Evolutionary conservation across 1,284 basidiomycete species (phyloP), one percentile per base, ranked within the genome.

Genomic region (Phellopilus nigrolimitatus): DNA sequence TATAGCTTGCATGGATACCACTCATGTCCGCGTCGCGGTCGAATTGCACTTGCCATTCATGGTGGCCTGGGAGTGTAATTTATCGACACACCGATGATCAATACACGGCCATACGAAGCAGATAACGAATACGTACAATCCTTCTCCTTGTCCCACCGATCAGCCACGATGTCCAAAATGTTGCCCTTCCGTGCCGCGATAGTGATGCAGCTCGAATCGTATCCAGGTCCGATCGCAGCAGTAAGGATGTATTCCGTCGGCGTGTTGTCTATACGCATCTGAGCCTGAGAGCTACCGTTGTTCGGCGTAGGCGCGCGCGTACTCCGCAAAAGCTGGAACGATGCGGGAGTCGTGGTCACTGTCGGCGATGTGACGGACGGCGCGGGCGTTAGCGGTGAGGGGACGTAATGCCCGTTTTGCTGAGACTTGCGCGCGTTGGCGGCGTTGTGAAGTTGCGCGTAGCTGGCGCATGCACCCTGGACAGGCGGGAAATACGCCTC

Each of bases 11-110:
- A 22, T 57, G 56, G 25, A 63, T 54, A 36, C 53, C 54, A 25
- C 47, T 51, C 61, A 64, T 62, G 54, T 63, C 61, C 17, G 60
- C 60, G 43, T 64, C 61, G n/a, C 60, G 56, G 49, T 60, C 62
- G 31, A 64, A 61, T 22, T 57, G 57, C 21, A 62, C 57, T 28
- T 61, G 55, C 62, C 62, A 64, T 51, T 64, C 62, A 46, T 62
- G 56, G 43, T 62, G 62, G 53, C 61, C 62, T 63, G 28, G 12
- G 28, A 39, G 6, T 39, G 37, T 39, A 7, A 22, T 39, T n/a
- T 6, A 15, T 39, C 6, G 6, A 22, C n/a, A 22, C 6, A 12
- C 28, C 12, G 7, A 12, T 7, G 28, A 30, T 7, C 28, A 39
- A 7, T 7, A 7, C 5, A n/a, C 27, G 34, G 31, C 33, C 17